Evolutionary conservation across 2,329 filamentous ascomycete species (phyloP).

Genomic region (Balansia obtecta): DNA sequence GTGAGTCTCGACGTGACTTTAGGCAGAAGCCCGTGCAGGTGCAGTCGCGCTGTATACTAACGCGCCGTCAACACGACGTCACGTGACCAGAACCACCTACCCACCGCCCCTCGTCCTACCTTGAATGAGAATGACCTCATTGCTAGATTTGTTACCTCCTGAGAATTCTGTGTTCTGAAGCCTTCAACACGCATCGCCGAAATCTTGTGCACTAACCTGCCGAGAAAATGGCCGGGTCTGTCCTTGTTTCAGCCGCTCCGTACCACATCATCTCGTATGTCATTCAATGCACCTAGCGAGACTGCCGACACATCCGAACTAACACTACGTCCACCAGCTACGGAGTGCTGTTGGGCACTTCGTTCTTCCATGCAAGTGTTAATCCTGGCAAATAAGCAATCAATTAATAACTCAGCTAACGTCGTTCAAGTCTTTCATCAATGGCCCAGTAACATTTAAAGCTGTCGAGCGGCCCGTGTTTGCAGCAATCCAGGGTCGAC

Average conservation of each 20-base stretch:
- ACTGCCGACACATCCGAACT: conserved; percentile 8
- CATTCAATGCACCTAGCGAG: neutral
- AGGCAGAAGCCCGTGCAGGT: too few species aligned
- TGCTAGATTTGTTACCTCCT: neutral
- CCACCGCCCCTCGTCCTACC: neutral
- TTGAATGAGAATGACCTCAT: conserved; percentile 7
- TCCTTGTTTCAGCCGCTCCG: conserved; percentile 51
- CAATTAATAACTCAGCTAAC: neutral
- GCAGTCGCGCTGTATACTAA: too few species aligned
- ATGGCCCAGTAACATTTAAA: conserved; percentile 63
- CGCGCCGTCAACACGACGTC: conserved; percentile 18
- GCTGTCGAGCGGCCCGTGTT: conserved; percentile 71
- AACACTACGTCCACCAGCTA: conserved; percentile 45
- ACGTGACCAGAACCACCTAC: conserved; percentile 20
- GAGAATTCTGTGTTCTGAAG: neutral
- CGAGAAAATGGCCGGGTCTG: conserved; percentile 30
- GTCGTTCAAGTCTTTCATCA: conserved; percentile 52
- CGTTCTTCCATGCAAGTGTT: conserved; percentile 62
- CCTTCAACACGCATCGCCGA: neutral
- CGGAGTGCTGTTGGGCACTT: conserved; percentile 74
- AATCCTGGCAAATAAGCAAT: too few species aligned
- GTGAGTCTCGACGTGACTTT: neutral
- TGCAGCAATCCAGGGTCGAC: conserved; percentile 61
- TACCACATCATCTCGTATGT: conserved; percentile 66
- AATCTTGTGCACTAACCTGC: neutral